Evolutionary conservation across 345 rosid genomes (phyloP).

Genomic region (Sonneratia alba): DNA sequence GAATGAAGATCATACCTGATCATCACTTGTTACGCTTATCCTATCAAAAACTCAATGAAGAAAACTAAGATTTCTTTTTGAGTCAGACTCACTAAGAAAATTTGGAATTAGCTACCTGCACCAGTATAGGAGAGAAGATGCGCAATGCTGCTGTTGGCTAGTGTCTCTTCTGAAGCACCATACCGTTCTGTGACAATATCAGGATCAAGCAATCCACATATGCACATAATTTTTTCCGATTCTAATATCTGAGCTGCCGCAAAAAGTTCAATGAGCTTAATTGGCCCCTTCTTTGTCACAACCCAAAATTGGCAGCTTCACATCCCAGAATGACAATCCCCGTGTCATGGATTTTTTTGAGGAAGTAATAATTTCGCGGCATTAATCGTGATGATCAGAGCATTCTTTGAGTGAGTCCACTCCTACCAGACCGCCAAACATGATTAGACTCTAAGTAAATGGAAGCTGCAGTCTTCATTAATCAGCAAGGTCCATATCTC

Average conservation of each 20-base stretch:
- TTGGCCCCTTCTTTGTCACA: constrained; percentile 79
- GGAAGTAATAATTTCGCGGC: constrained; percentile 90
- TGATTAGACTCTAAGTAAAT: constrained; percentile 57
- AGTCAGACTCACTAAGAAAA: not conserved
- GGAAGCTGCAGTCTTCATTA: constrained; percentile 86
- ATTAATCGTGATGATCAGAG: constrained; percentile 72
- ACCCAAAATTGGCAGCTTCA: constrained; percentile 87
- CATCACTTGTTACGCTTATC: not conserved
- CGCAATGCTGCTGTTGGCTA: constrained; percentile 91
- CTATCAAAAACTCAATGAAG: not conserved
- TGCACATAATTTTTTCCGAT: constrained; percentile 93
- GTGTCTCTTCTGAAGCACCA: constrained; percentile 92
- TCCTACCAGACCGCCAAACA: constrained; percentile 87
- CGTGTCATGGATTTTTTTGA: constrained; percentile 73
- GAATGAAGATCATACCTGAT: not conserved
- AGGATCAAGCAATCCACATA: constrained; percentile 62
- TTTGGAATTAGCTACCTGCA: constrained; percentile 51
- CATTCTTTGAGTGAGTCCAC: constrained; percentile 56
- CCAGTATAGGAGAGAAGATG: constrained; percentile 73
- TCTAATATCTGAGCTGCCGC: constrained; percentile 95
- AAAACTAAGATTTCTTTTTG: not conserved
- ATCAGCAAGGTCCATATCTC: constrained; percentile 74
- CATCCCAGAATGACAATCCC: constrained; percentile 96
- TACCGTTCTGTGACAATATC: constrained; percentile 91
- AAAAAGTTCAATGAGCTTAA: constrained; percentile 93